These are phyloP conservation scores for Arctostaphylos glauca DNA, from an alignment of 148 eudicot species.

Conservation along the genomic window DNA sequence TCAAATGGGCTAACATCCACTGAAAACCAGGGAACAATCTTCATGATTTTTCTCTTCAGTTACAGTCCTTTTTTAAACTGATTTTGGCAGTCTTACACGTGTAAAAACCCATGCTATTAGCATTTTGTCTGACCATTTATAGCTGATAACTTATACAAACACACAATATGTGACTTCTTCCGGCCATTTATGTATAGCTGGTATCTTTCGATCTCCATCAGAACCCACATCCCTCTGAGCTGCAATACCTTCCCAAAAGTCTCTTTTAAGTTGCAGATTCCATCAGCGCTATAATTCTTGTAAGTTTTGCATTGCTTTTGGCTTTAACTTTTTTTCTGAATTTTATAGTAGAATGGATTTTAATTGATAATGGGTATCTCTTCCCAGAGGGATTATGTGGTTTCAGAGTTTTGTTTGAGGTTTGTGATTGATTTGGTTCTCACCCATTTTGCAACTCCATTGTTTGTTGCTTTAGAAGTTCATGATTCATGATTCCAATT, in stretches of 20 bases:
- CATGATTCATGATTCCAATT: not conserved
- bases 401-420: not conserved
- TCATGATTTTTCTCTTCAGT: conserved; percentile 26
- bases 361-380: not conserved
- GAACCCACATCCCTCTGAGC: conserved; percentile 10
- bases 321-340: not conserved
- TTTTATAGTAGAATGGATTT: not conserved
- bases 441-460: not conserved
- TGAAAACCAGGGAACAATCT: conserved; percentile 49
- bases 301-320: not conserved
- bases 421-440: conserved; percentile 5
- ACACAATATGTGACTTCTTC: conserved; percentile 21
- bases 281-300: not conserved
- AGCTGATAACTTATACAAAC: not conserved
- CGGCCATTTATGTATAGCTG: conserved; percentile 12
- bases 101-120: conserved; percentile 37
- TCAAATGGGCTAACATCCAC: conserved; percentile 37
- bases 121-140: conserved; percentile 31
- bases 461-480: not conserved
- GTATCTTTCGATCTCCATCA: conserved; percentile 22
- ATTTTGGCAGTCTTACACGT: conserved; percentile 46
- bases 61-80: conserved; percentile 38
- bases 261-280: not conserved
- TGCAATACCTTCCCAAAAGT: conserved; percentile 1
- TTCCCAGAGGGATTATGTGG: not conserved